phyloP scores from a whole-genome alignment of 2,329 filamentous ascomycete genomes.

The Microascus cirrosus region DNA sequence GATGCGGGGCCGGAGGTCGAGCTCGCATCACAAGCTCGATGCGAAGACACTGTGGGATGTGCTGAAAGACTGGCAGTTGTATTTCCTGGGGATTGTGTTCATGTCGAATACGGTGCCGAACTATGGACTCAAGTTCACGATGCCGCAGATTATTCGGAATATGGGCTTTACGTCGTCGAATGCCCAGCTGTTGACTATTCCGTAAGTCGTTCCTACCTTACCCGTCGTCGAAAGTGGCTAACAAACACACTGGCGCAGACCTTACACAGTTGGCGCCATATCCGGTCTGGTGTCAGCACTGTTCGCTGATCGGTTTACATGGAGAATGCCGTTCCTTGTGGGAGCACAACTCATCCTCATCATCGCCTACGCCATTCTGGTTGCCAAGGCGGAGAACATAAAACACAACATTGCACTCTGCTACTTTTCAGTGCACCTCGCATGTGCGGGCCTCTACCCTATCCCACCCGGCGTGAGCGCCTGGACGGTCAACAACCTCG shows the following conservation, averaged over 20 bases:
- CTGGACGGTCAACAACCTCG: slow-evolving; percentile 23
- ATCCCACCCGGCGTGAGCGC: slow-evolving; percentile 18
- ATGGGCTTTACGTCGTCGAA: slow-evolving; percentile 22
- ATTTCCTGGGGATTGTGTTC: slow-evolving; percentile 27
- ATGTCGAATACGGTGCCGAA: slow-evolving; percentile 22
- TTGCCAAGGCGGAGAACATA: background rate
- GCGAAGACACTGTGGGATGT: slow-evolving; percentile 59
- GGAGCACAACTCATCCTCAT: background rate
- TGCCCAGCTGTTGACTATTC: slow-evolving; percentile 14
- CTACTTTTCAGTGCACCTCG: background rate
- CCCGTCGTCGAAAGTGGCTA: background rate
- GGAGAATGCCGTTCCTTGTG: background rate
- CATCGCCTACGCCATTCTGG: background rate
- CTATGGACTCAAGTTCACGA: slow-evolving; percentile 36
- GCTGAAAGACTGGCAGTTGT: slow-evolving; percentile 55
- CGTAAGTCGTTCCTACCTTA: background rate
- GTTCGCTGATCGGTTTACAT: background rate
- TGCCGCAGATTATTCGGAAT: slow-evolving; percentile 42
- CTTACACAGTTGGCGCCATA: background rate
- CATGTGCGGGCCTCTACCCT: slow-evolving; percentile 19
- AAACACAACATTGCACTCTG: slow-evolving; percentile 25
- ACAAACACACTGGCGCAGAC: background rate
- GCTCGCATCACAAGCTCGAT: slow-evolving; percentile 29
- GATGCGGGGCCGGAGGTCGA: slow-evolving; percentile 26
- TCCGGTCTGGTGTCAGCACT: background rate